phyloP scores from a whole-genome alignment of 176 grass and related monocot genomes.

The Carex parvula region DNA sequence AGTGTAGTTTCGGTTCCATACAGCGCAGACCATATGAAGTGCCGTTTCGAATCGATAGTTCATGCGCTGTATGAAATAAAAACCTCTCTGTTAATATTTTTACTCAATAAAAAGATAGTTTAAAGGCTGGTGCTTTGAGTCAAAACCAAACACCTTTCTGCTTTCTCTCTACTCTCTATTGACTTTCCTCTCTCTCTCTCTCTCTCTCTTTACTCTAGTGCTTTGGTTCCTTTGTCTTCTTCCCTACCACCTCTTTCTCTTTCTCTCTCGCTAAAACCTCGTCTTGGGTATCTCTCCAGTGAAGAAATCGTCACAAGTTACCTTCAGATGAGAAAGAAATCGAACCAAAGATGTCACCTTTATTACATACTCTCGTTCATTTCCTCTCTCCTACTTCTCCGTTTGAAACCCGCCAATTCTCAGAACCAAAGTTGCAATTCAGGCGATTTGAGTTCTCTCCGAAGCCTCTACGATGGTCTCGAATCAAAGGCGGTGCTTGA shows the following conservation, averaged over 20 bases:
- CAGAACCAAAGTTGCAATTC: conserved; percentile 48
- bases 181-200: conserved; percentile 20
- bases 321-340: conserved; percentile 53
- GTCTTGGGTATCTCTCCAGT: background rate
- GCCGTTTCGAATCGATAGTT: too few species aligned
- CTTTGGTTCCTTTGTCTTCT: conserved; percentile 24
- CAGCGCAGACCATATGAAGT: too few species aligned
- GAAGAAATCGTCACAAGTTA: conserved; percentile 21
- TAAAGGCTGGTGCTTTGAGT: conserved; percentile 22
- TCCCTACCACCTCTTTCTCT: conserved; percentile 1
- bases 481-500: conserved; percentile 34
- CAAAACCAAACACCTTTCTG: conserved; percentile 54
- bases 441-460: conserved; percentile 50
- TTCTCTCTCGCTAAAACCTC: conserved; percentile 21
- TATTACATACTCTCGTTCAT: conserved; percentile 24
- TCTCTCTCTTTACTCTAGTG: background rate
- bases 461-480: conserved; percentile 36
- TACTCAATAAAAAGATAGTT: background rate
- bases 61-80: too few species aligned
- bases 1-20: too few species aligned
- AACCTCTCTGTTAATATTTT: too few species aligned
- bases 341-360: conserved; percentile 1
- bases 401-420: conserved; percentile 6
- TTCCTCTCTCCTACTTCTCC: conserved; percentile 23
- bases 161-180: conserved; percentile 37